A percentile compares a stretch with the other conserved stretches of the same genome.
phyloP scores from a whole-genome alignment of 2,329 filamentous ascomycete genomes.

The Escovopsis sp. region DNA sequence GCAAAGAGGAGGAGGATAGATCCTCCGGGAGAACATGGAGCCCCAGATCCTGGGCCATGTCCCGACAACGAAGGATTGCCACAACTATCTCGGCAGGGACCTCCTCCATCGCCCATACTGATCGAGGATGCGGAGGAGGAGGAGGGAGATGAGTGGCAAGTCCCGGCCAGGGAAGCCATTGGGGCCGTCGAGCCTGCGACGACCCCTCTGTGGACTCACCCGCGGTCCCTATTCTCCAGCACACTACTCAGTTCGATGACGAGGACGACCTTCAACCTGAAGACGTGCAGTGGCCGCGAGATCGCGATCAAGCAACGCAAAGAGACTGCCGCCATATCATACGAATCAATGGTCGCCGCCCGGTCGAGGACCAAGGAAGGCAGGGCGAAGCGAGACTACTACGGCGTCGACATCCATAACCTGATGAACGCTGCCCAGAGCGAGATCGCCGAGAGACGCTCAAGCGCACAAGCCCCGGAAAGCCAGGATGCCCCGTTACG shows the following conservation, averaged over 20 bases:
- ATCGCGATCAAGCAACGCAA: conserved; percentile 42
- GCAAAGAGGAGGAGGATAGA: conserved; percentile 20
- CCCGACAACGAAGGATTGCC: not conserved
- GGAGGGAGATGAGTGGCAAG: not conserved
- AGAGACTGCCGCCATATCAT: conserved; percentile 32
- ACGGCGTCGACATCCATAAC: conserved; percentile 81
- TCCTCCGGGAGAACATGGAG: conserved; percentile 4
- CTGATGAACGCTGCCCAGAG: conserved; percentile 58
- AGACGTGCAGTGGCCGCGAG: conserved; percentile 43
- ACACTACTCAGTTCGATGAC: conserved; percentile 14
- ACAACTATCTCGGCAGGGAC: too few relatives aligned
- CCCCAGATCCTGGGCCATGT: too few relatives aligned
- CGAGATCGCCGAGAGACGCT: conserved; percentile 31
- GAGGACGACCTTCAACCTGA: conserved; percentile 25
- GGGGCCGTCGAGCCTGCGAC: not conserved
- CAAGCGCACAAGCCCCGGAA: conserved; percentile 5
- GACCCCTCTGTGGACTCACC: conserved; percentile 7
- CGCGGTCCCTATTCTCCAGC: conserved; percentile 14
- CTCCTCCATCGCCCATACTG: not conserved
- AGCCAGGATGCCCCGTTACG: conserved; percentile 17
- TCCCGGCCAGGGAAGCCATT: not conserved
- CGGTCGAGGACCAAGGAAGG: conserved; percentile 53
- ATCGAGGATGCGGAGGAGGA: conserved; percentile 1
- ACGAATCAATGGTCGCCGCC: conserved; percentile 52
- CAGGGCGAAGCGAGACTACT: conserved; percentile 62